Evolutionary conservation across 352 stramenopile genomes (phyloP).

Genomic region (Bremia lactucae): DNA sequence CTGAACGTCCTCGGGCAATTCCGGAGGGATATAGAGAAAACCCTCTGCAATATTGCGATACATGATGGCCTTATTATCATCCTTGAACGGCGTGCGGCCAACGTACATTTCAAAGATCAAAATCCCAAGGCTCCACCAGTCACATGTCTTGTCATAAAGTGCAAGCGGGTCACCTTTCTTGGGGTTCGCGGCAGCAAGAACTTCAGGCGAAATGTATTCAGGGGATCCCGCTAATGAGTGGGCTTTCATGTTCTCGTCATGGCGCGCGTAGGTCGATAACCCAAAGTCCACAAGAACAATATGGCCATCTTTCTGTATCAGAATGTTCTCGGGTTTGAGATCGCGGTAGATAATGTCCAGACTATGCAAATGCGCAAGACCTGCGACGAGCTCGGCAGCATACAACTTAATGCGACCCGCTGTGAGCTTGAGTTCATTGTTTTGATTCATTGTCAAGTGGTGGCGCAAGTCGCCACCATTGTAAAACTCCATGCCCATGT

Average conservation of each 20-base stretch:
- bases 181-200: constrained; percentile 55
- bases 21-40: constrained; percentile 64
- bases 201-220: constrained; percentile 90
- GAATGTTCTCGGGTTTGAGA: constrained; percentile 88
- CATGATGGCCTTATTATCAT: constrained; percentile 86
- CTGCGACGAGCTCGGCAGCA: constrained; percentile 71
- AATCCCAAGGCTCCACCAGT: constrained; percentile 88
- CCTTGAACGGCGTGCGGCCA: constrained; percentile 88
- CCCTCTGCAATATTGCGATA: constrained; percentile 87
- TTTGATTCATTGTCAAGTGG: constrained; percentile 64
- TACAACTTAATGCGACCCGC: constrained; percentile 75
- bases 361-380: constrained; percentile 82
- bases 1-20: constrained; percentile 60
- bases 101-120: constrained; percentile 87
- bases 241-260: constrained; percentile 38
- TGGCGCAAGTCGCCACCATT: constrained; percentile 92
- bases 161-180: constrained; percentile 25
- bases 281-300: constrained; percentile 87
- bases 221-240: constrained; percentile 71
- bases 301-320: constrained; percentile 84
- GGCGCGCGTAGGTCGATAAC: constrained; percentile 69
- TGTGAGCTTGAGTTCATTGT: constrained; percentile 52
- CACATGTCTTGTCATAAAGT: constrained; percentile 72
- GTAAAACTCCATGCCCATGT: constrained; percentile 98
- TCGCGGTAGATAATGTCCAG: constrained; percentile 85